These are phyloP conservation scores for Salix viminalis DNA, from an alignment of 345 rosid genomes.

Conservation along the genomic window DNA sequence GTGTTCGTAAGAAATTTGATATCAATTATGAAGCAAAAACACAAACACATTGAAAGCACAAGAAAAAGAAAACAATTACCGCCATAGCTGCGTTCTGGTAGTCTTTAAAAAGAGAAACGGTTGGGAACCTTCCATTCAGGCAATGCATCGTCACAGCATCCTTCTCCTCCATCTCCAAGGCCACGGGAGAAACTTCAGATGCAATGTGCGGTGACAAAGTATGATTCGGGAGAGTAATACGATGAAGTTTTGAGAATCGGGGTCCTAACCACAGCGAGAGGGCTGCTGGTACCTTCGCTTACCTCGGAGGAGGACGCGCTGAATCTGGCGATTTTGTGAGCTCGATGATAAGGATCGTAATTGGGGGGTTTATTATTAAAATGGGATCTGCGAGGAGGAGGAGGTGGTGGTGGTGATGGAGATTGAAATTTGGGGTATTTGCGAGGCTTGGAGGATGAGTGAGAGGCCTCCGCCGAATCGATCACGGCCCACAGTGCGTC, in stretches of 20 bases:
- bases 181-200: slow-evolving; percentile 38
- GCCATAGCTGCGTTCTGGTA: slow-evolving; percentile 87
- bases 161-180: slow-evolving; percentile 29
- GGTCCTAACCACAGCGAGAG: slow-evolving; percentile 49
- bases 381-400: slow-evolving; percentile 38
- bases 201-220: slow-evolving; percentile 69
- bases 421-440: slow-evolving; percentile 54
- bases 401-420: slow-evolving; percentile 39
- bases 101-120: slow-evolving; percentile 82
- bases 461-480: slow-evolving; percentile 82
- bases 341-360: slow-evolving; percentile 33
- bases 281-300: slow-evolving; percentile 43
- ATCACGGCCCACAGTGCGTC: slow-evolving; percentile 91
- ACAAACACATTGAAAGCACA: not conserved
- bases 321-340: slow-evolving; percentile 50
- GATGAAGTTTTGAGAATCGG: slow-evolving; percentile 16
- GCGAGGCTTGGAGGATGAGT: slow-evolving; percentile 50
- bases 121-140: slow-evolving; percentile 72
- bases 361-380: slow-evolving; percentile 23
- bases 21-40: not conserved
- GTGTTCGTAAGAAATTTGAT: slow-evolving; percentile 1
- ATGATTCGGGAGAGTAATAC: slow-evolving; percentile 54
- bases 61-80: slow-evolving; percentile 31
- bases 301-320: slow-evolving; percentile 33
- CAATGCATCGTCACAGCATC: slow-evolving; percentile 54